Evolutionary conservation across 306 rosid genomes (phyloP).

Genomic region (Medicago ruthenica): DNA sequence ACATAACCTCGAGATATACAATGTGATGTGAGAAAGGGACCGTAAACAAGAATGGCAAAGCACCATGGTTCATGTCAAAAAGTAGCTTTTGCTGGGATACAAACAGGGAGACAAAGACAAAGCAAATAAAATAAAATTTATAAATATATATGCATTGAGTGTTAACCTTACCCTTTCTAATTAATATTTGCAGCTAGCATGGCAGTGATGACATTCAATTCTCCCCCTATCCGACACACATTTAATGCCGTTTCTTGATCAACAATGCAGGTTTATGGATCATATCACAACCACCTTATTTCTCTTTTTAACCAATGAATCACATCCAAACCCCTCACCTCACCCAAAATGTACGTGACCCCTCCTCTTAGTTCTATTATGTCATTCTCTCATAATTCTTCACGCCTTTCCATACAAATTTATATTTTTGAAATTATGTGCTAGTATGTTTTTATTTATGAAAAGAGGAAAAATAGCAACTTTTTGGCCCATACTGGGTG

Average conservation of each 20-base stretch:
- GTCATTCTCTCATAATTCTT: conserved; percentile 45
- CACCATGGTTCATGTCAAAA: conserved; percentile 48
- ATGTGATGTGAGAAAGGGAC: conserved; percentile 43
- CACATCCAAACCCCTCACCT: conserved; percentile 24
- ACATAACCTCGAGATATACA: conserved; percentile 50
- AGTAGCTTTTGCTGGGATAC: conserved; percentile 42
- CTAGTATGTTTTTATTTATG: background rate
- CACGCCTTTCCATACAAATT: background rate
- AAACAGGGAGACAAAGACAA: conserved; percentile 47
- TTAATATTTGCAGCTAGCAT: conserved; percentile 4
- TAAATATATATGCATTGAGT: background rate
- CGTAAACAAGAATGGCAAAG: conserved; percentile 49
- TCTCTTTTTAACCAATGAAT: conserved; percentile 40
- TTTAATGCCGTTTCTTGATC: conserved; percentile 50
- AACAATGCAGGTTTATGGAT: conserved; percentile 37
- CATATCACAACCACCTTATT: conserved; percentile 37
- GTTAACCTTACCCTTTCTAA: background rate
- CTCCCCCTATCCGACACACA: conserved; percentile 43
- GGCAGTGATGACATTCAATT: conserved; percentile 43
- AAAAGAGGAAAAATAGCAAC: background rate
- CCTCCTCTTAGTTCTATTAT: conserved; percentile 23
- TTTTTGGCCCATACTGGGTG: background rate
- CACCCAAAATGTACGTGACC: conserved; percentile 3
- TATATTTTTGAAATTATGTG: background rate
- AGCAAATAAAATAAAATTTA: background rate